Base-by-base conservation (phyloP, 208 protist genomes). In the Kentomonas sorsogonicus region DNA sequence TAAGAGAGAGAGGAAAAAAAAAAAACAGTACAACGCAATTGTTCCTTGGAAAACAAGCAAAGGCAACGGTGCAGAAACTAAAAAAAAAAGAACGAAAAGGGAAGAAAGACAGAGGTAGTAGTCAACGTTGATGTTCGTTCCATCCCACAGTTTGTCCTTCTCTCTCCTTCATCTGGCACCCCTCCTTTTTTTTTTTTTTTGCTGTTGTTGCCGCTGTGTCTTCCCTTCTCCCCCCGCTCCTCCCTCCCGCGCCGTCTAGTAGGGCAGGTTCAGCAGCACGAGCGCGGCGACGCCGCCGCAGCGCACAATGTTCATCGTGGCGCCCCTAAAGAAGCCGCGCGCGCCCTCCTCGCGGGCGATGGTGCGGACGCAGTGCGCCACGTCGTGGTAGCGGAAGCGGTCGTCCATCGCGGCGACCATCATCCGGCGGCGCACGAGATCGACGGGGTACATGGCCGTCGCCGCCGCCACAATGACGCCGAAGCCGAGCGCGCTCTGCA, bases 331-430 rank as follows among this genome's bases (percentile, higher is more conserved):
- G 23, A 90, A 81, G 18, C 86, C 86, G 0, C 62, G 65, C 0
- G 74, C 25, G 10, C 86, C 86, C 53, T 93, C 83, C 36, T 66
- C 66, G 38, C 72, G 59, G 50, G 76, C 54, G 34, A 93, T 79
- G n/a, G 66, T 45, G 29, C 46, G 44, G n/a, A 78, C 53, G 34
- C 86, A 93, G 48, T 82, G 58, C 67, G 72, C 63, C 33, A 63
- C 58, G 1, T 74, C 83, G 3, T 34, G 18, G 55, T 93, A 93
- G 0, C 80, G 83, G 20, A 82, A 63, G 13, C 60, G 60, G 40
- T 86, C 79, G 52, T 83, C 69, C 46, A 78, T 89, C 3, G 77
- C 80, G 7, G 83, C 78, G 16, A 90, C 72, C 86, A 93, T 93
- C 77, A 89, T 79, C 23, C 86, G 79, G 25, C 76, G 82, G 31